A percentile compares a stretch with the other conserved stretches of the same genome.
These are phyloP conservation scores for Ampelomyces quisqualis DNA, from an alignment of 2,329 filamentous ascomycete species.

Conservation along the genomic window DNA sequence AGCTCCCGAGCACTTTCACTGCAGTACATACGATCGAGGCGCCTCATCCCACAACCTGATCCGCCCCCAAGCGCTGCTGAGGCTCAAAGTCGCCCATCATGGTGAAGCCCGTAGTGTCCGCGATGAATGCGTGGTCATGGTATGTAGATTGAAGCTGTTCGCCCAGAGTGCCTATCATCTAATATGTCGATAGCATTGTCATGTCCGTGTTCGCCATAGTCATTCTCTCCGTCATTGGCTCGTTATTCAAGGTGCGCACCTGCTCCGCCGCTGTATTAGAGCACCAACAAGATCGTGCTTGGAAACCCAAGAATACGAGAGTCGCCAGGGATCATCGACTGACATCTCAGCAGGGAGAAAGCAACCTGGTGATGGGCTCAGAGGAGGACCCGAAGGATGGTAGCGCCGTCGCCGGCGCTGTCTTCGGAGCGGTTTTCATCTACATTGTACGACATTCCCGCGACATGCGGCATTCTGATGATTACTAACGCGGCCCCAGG, in stretches of 20 bases:
- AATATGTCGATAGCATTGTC: slow-evolving; percentile 60
- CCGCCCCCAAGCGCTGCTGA: slow-evolving; percentile 10
- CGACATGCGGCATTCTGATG: too few relatives aligned
- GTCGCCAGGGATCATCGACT: too few relatives aligned
- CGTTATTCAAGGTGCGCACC: slow-evolving; percentile 69
- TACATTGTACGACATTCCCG: slow-evolving; percentile 70
- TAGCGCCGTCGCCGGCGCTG: slow-evolving; percentile 74
- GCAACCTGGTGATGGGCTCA: slow-evolving; percentile 81
- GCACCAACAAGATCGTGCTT: too few relatives aligned
- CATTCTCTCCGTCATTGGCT: slow-evolving; percentile 65
- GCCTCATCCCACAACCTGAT: slow-evolving; percentile 8
- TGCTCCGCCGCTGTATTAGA: too few relatives aligned
- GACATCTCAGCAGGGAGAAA: slow-evolving; percentile 54
- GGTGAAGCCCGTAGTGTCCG: slow-evolving; percentile 96
- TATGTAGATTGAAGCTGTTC: slow-evolving; percentile 48
- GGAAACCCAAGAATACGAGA: too few relatives aligned
- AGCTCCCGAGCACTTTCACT: too few relatives aligned
- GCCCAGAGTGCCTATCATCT: slow-evolving; percentile 7
- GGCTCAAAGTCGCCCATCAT: slow-evolving; percentile 52
- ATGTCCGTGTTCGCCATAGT: slow-evolving; percentile 65
- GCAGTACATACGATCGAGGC: too few relatives aligned
- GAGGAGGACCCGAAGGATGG: slow-evolving; percentile 70
- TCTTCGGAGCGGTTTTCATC: slow-evolving; percentile 85
- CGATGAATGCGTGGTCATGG: slow-evolving; percentile 95
- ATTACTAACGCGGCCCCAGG: slow-evolving; percentile 45